phyloP scores from a whole-genome alignment of 176 grass and related monocot genomes.

The Aegilops longissima region DNA sequence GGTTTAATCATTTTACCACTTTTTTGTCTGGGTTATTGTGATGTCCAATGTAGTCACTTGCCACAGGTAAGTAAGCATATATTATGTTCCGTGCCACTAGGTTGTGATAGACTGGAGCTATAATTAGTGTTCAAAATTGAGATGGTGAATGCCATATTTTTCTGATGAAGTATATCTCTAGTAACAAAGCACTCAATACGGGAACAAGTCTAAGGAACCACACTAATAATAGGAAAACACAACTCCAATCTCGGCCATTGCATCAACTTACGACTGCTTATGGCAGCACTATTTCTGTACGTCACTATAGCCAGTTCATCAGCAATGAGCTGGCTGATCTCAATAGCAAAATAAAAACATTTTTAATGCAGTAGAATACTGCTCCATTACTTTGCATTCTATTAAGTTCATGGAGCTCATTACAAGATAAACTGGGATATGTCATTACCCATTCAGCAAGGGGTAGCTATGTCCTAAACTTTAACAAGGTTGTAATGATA shows the following conservation, averaged over 20 bases:
- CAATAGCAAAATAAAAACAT: background rate
- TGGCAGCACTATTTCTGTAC: background rate
- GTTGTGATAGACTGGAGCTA: background rate
- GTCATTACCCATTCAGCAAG: constrained; percentile 18
- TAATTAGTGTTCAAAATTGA: background rate
- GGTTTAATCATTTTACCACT: background rate
- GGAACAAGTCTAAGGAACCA: constrained; percentile 1
- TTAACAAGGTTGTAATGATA: constrained; percentile 21
- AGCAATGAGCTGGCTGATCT: background rate
- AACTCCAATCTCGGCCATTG: background rate
- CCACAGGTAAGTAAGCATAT: constrained; percentile 2
- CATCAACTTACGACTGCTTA: background rate
- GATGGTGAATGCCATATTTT: background rate
- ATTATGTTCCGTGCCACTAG: background rate
- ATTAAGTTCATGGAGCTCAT: constrained; percentile 14
- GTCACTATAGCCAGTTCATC: background rate
- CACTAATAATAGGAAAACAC: background rate
- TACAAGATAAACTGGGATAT: constrained; percentile 4
- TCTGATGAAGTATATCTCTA: background rate
- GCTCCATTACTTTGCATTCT: background rate
- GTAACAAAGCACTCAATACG: background rate
- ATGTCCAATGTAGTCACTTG: background rate
- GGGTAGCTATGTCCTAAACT: background rate
- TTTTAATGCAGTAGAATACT: constrained; percentile 18
- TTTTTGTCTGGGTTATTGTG: background rate